Percentiles rank a stretch among this genome's conserved stretches.
These are phyloP conservation scores for Keqinozyma sinolaborantium DNA, from an alignment of 1,139 yeast genomes.

Conservation along the genomic window DNA sequence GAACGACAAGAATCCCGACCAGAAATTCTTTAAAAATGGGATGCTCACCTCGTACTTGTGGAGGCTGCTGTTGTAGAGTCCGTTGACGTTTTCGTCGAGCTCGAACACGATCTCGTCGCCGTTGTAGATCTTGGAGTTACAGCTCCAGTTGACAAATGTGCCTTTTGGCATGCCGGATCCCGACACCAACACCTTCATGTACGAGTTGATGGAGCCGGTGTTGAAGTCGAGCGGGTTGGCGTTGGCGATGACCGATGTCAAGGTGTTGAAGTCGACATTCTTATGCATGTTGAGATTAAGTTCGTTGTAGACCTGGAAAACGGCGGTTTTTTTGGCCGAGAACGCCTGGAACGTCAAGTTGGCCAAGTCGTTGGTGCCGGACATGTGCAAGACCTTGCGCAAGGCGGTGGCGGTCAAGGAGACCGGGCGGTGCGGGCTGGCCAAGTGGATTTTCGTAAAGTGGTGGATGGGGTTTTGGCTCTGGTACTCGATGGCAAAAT, in stretches of 20 bases:
- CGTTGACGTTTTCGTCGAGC: slow-evolving; percentile 32
- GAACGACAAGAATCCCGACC: slow-evolving; percentile 37
- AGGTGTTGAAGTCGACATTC: slow-evolving; percentile 10
- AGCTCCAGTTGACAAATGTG: slow-evolving; percentile 36
- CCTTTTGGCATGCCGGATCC: slow-evolving; percentile 4
- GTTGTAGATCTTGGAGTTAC: slow-evolving; percentile 26
- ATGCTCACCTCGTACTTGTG: slow-evolving; percentile 25
- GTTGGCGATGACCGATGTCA: slow-evolving; percentile 12
- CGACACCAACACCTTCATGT: slow-evolving; percentile 20
- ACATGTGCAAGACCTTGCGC: slow-evolving; percentile 2
- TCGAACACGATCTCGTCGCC: slow-evolving; percentile 21
- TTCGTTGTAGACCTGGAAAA: slow-evolving; percentile 8
- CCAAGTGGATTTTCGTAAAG: slow-evolving; percentile 9
- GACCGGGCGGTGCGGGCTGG: not conserved
- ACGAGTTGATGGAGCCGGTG: slow-evolving; percentile 27
- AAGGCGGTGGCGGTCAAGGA: slow-evolving; percentile 3
- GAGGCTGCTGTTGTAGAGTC: slow-evolving; percentile 18
- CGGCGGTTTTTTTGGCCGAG: slow-evolving; percentile 5
- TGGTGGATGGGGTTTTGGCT: slow-evolving; percentile 8
- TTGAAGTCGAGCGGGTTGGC: slow-evolving; percentile 18
- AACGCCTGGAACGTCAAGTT: slow-evolving; percentile 4
- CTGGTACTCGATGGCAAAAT: slow-evolving; percentile 9
- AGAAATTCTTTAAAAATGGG: slow-evolving; percentile 39
- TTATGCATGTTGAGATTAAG: slow-evolving; percentile 9
- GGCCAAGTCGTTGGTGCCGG: not conserved